Conservation (phyloP, 139 green algal species). For the Picochlorum costavermella region DNA sequence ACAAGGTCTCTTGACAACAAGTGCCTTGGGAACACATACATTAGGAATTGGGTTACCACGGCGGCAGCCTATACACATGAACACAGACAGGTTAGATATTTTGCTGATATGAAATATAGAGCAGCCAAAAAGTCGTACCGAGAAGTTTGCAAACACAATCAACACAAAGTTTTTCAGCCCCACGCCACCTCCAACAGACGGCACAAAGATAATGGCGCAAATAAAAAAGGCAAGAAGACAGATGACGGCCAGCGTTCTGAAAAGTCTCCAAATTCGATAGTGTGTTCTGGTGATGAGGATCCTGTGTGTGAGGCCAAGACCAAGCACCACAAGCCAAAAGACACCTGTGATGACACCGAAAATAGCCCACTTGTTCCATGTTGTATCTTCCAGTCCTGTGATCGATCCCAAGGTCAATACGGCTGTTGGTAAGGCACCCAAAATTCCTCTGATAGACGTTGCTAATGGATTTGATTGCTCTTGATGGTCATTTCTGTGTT, state of each 20-base stretch:
- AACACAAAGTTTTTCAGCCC: constrained; percentile 34
- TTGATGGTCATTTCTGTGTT: constrained; percentile 29
- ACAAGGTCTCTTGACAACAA: constrained; percentile 30
- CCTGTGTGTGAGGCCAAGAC: constrained; percentile 8
- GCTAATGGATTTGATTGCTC: constrained; percentile 26
- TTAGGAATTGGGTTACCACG: constrained; percentile 13
- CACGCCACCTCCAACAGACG: constrained; percentile 7
- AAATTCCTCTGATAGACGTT: constrained; percentile 19
- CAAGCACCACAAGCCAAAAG: constrained; percentile 24
- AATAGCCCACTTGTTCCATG: constrained; percentile 27
- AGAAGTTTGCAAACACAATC: constrained; percentile 38
- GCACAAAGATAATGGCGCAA: constrained; percentile 28
- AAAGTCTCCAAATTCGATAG: constrained; percentile 29
- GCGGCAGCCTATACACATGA: not conserved
- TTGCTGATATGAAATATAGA: too few species aligned
- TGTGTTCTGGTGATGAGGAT: constrained; percentile 20
- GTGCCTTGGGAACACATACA: constrained; percentile 19
- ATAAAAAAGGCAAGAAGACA: constrained; percentile 20
- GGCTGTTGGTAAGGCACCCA: constrained; percentile 22
- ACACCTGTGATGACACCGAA: constrained; percentile 30
- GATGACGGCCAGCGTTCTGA: constrained; percentile 16
- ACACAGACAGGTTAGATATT: too few species aligned
- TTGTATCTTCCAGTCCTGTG: constrained; percentile 20
- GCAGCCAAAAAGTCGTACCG: not conserved
- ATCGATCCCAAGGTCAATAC: constrained; percentile 24